These are phyloP conservation scores for Saksenaea vasiformis DNA, from an alignment of 371 early-diverging fungal species.

Conservation along the genomic window DNA sequence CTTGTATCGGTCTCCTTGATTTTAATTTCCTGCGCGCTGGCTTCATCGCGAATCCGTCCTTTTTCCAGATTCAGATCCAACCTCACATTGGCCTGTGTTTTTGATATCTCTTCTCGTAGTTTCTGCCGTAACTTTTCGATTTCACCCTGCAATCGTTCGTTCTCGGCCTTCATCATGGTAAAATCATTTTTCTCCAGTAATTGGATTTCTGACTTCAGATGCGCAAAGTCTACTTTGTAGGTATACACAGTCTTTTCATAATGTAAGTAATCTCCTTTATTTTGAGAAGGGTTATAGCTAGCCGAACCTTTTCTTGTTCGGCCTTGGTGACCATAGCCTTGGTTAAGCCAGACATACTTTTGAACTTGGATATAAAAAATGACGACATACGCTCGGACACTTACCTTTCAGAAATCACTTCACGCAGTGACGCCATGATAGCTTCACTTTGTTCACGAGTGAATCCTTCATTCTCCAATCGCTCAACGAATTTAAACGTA, in stretches of 20 bases:
- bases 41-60: conserved; percentile 85
- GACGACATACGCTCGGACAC: not conserved
- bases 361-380: not conserved
- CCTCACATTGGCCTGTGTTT: conserved; percentile 86
- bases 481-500: conserved; percentile 76
- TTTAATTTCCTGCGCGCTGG: conserved; percentile 80
- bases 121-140: conserved; percentile 79
- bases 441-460: conserved; percentile 75
- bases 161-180: conserved; percentile 80
- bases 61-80: conserved; percentile 91
- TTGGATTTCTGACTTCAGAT: conserved; percentile 85
- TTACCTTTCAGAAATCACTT: conserved; percentile 80
- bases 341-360: conserved; percentile 60
- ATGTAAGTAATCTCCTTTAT: not conserved
- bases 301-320: conserved; percentile 77
- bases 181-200: conserved; percentile 92
- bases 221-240: conserved; percentile 90
- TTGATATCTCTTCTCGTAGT: conserved; percentile 80
- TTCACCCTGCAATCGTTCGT: conserved; percentile 76
- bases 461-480: conserved; percentile 77
- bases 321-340: conserved; percentile 75
- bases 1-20: conserved; percentile 86
- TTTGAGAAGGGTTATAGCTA: not conserved
- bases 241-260: conserved; percentile 75
- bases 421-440: conserved; percentile 72